A percentile compares a stretch with the other conserved stretches of the same genome.
Evolutionary conservation across 345 rosid species (phyloP).

Genomic region (Viola odorata): DNA sequence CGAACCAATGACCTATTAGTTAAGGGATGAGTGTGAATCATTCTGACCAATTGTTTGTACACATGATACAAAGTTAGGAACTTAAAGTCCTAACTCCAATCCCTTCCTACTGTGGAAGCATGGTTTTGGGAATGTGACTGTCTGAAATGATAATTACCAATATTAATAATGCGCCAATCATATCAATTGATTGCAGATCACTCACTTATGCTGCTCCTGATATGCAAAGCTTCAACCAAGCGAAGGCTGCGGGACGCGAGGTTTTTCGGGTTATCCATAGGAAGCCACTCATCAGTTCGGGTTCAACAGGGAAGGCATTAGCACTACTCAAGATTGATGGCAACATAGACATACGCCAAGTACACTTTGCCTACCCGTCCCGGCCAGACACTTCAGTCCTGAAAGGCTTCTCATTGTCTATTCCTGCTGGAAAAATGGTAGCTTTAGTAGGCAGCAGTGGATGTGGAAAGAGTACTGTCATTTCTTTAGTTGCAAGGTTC

Average conservation of each 20-base stretch:
- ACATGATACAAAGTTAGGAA: no score
- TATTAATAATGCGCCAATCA: no score
- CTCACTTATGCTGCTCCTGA: slow-evolving; percentile 66
- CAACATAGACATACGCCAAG: slow-evolving; percentile 34
- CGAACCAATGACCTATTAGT: no score
- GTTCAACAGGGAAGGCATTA: slow-evolving; percentile 21
- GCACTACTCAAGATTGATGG: slow-evolving; percentile 31
- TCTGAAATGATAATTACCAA: no score
- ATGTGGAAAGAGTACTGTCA: slow-evolving; percentile 57
- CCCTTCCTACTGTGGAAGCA: no score
- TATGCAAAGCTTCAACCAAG: slow-evolving; percentile 59
- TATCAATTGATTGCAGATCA: slow-evolving; percentile 33
- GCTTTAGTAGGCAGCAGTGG: slow-evolving; percentile 64
- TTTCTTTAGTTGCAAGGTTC: slow-evolving; percentile 54
- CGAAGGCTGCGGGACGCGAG: slow-evolving; percentile 59
- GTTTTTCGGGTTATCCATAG: slow-evolving; percentile 45
- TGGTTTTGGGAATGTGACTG: no score
- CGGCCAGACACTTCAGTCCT: slow-evolving; percentile 42
- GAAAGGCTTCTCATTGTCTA: slow-evolving; percentile 45
- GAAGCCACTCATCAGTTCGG: slow-evolving; percentile 31
- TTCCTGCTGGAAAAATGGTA: slow-evolving; percentile 52
- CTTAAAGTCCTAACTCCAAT: no score
- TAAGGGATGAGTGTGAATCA: no score
- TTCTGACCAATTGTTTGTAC: no score
- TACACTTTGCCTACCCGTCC: slow-evolving; percentile 54